Conservation (phyloP, 2,329 filamentous ascomycete genomes). For the Aphanoascus verrucosus region DNA sequence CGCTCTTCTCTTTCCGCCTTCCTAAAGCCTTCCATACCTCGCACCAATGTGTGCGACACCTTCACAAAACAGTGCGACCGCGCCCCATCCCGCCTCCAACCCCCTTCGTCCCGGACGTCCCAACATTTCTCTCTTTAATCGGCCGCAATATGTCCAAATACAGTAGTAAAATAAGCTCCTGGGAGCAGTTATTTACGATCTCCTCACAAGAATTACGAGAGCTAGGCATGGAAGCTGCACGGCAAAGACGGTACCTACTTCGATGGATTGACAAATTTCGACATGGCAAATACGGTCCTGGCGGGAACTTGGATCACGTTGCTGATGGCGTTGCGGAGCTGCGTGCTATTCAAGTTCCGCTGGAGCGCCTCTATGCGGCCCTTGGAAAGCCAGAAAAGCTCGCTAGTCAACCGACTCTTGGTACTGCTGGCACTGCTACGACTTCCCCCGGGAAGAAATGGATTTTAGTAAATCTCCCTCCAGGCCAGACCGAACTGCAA, state of each 20-base stretch:
- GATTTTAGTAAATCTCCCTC: conserved; percentile 50
- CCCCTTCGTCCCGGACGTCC: conserved; percentile 73
- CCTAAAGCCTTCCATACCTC: conserved; percentile 20
- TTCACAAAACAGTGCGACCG: conserved; percentile 33
- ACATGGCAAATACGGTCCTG: conserved; percentile 64
- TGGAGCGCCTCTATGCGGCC: conserved; percentile 21
- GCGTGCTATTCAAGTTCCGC: conserved; percentile 46
- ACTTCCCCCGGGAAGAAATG: conserved; percentile 46
- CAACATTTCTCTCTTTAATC: conserved; percentile 81
- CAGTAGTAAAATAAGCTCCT: conserved; percentile 74
- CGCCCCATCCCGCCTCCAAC: conserved; percentile 57
- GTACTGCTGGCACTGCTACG: conserved; percentile 32
- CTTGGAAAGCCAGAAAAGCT: conserved; percentile 1
- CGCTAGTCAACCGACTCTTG: background rate
- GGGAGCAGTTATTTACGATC: conserved; percentile 80
- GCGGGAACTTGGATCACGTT: conserved; percentile 73
- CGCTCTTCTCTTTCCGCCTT: conserved; percentile 9
- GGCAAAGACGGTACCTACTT: conserved; percentile 71
- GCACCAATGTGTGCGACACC: conserved; percentile 29
- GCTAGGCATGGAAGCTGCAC: conserved; percentile 75
- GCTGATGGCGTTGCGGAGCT: conserved; percentile 49
- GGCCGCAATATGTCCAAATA: conserved; percentile 76
- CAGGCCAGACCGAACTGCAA: conserved; percentile 46
- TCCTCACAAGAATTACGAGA: conserved; percentile 67
- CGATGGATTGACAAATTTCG: conserved; percentile 80